Evolutionary conservation across 1,284 basidiomycete species (phyloP), one percentile per base, ranked within the genome.

Genomic region (Mycosarcoma mackinlayi): DNA sequence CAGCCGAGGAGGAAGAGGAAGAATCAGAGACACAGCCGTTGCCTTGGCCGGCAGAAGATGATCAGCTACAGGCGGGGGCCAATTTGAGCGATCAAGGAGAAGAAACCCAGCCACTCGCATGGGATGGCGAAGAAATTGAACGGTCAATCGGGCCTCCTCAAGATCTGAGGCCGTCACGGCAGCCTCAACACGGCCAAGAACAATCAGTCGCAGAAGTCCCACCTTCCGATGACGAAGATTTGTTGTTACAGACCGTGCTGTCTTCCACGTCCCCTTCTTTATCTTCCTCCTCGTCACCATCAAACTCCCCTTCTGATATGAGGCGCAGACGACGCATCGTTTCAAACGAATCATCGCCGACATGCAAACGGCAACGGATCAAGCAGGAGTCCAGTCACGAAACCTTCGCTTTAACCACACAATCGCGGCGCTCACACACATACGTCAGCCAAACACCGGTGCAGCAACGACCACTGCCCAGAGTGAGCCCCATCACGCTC

Each of bases 221-320:
- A 3, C 48, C 66, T 6, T 60, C 66, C 14, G 66, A 64, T 30
- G 62, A 65, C 34, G 61, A 65, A 34, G 67, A 70, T 9, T 19
- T 56, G 5, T 52, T 69, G 3, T 46, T 61, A 1, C 48, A 67
- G 14, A 24, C 18, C 6, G 38, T 42, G 11, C 24, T 37, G 3
- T 41, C 56, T 5, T 49, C 41, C 6, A 30, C 42, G 1, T 30
- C 39, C 4, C 19, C 42, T 21, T 27, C 53, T 13, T 23, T 39
- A n/a, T 53, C 49, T n/a, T 30, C 57, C 5, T 38, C 46, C 11
- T 38, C 46, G 13, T 25, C 45, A 2, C 42, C 16, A 10, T n/a
- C n/a, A n/a, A n/a, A n/a, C n/a, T n/a, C 16, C 13, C 45, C 38
- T n/a, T 37, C 28, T 16, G n/a, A 21, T n/a, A 6, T 21, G 18